These are phyloP conservation scores for Candida fluviatilis DNA, from an alignment of 805 yeast species.

Conservation along the genomic window DNA sequence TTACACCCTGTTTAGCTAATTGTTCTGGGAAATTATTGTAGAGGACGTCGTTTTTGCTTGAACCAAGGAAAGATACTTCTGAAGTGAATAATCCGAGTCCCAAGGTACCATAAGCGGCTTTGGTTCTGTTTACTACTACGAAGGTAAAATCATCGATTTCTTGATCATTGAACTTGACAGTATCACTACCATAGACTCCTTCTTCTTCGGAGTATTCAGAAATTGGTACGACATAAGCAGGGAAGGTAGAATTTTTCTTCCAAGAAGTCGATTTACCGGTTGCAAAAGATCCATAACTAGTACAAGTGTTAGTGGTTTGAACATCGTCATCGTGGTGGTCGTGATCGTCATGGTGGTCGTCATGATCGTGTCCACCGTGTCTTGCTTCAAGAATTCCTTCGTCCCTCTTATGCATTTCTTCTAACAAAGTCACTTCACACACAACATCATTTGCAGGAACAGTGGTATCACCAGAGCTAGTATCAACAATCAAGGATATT, in stretches of 20 bases:
- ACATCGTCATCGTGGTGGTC: too few relatives aligned
- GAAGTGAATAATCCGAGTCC: conserved; percentile 17
- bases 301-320: conserved; percentile 20
- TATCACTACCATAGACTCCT: conserved; percentile 44
- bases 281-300: conserved; percentile 37
- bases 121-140: conserved; percentile 9
- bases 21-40: conserved; percentile 23
- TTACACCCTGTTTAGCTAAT: conserved; percentile 25
- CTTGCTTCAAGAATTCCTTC: too few relatives aligned
- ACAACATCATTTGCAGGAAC: background rate
- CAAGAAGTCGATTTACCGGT: conserved; percentile 27
- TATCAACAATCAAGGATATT: background rate
- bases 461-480: background rate
- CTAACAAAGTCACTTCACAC: background rate
- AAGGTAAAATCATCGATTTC: conserved; percentile 6
- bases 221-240: conserved; percentile 35
- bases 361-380: background rate
- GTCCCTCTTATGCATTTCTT: background rate
- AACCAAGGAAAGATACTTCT: background rate
- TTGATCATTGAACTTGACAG: conserved; percentile 11
- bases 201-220: conserved; percentile 42
- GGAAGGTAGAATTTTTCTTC: conserved; percentile 20
- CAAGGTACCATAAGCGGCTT: conserved; percentile 12
- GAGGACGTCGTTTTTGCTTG: conserved; percentile 14
- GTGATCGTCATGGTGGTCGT: background rate